Percentiles rank a stretch among this genome's conserved stretches.
phyloP scores from a whole-genome alignment of 129 eudicot species.

The Gnaphalium uliginosum region DNA sequence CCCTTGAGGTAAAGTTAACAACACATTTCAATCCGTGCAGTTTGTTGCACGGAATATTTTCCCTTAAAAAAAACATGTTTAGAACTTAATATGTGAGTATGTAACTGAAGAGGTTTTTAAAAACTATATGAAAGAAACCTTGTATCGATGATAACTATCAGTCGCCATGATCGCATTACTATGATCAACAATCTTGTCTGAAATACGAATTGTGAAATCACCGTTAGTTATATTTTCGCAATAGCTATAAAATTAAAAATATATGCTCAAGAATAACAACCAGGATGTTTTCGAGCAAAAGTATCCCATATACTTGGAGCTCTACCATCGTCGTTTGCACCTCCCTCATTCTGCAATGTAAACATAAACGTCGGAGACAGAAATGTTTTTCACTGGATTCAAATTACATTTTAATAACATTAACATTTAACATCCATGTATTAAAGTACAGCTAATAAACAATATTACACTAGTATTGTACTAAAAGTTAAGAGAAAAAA shows the following conservation, averaged over 20 bases:
- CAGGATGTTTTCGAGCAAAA: conserved; percentile 46
- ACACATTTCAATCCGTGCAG: too few species aligned
- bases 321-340: conserved; percentile 50
- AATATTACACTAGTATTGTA: too few species aligned
- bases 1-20: too few species aligned
- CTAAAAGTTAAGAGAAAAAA: too few species aligned
- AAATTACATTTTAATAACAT: too few species aligned
- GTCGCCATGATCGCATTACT: conserved; percentile 42
- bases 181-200: conserved; percentile 45
- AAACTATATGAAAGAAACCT: conserved; percentile 23
- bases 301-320: conserved; percentile 63
- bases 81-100: background rate
- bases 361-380: background rate
- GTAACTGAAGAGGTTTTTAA: background rate
- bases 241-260: background rate
- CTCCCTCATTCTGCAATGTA: conserved; percentile 53
- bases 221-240: background rate
- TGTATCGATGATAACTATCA: conserved; percentile 54
- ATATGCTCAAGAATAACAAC: conserved; percentile 21
- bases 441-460: too few species aligned
- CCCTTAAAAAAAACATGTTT: too few species aligned
- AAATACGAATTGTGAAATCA: background rate
- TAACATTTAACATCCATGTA: too few species aligned
- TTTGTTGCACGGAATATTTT: too few species aligned
- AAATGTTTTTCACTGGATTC: too few species aligned